These are phyloP conservation scores for Hemisphaericaspora subhashii DNA, from an alignment of 1,139 yeast genomes.

Conservation along the genomic window DNA sequence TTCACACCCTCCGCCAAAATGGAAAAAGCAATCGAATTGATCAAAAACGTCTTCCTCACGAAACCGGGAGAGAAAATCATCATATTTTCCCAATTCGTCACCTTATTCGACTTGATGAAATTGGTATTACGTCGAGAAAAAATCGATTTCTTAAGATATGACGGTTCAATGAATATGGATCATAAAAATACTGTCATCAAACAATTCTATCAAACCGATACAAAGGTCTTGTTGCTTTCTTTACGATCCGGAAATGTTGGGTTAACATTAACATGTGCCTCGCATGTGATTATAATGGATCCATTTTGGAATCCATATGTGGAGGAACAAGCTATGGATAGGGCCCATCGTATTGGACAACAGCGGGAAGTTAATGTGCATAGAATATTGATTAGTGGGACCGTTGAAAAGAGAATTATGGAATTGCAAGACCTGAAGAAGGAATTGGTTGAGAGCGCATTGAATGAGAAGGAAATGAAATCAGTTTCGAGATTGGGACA, in stretches of 20 bases:
- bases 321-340: constrained; percentile 94
- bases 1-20: constrained; percentile 57
- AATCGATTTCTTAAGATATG: constrained; percentile 63
- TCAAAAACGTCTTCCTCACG: constrained; percentile 40
- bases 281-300: constrained; percentile 85
- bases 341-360: constrained; percentile 94
- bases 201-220: constrained; percentile 56
- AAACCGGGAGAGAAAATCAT: constrained; percentile 63
- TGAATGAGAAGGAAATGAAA: constrained; percentile 69
- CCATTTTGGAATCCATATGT: constrained; percentile 98
- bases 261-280: constrained; percentile 87
- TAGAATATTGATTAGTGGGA: constrained; percentile 59
- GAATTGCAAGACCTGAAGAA: constrained; percentile 73
- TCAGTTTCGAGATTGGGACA: constrained; percentile 65
- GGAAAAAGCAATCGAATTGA: constrained; percentile 45
- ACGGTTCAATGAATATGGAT: constrained; percentile 75
- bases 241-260: constrained; percentile 94
- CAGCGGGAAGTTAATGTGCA: constrained; percentile 71
- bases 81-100: constrained; percentile 83
- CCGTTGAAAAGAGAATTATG: constrained; percentile 86
- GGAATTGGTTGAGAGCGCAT: constrained; percentile 73
- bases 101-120: constrained; percentile 69
- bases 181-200: constrained; percentile 63
- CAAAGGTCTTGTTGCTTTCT: constrained; percentile 65
- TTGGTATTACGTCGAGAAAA: constrained; percentile 51